Base-by-base conservation (phyloP, 2,329 filamentous ascomycete genomes). In the Paecilomyces sp. region DNA sequence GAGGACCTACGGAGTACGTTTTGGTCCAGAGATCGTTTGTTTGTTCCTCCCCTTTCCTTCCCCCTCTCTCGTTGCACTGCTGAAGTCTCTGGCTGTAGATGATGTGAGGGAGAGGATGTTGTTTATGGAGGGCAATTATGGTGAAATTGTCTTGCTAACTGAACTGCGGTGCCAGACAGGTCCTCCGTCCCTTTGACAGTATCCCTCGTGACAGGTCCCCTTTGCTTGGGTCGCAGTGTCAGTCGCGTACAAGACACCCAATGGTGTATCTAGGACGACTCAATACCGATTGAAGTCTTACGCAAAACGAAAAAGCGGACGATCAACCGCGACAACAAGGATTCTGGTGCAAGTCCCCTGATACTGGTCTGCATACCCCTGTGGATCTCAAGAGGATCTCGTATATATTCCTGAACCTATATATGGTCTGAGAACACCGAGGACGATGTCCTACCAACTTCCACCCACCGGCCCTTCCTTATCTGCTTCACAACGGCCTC, bases 381-480 rank as follows among this genome's bases (percentile, higher is more conserved):
- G 41, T 3, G 22, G 41, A 47, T 47, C 41, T 18, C 41, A 9
- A 47, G 41, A 47, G 7, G 18, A n/a, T 3, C 1, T n/a, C 25
- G 25, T 28, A 4, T 28, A 15, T 41, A n/a, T n/a, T n/a, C 36
- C 36, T 41, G 13, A 47, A 15, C n/a, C n/a, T n/a, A 47, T 33
- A 33, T 9, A 47, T 47, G 54, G 31, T 24, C 34, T n/a, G 54
- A 36, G 33, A 36, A 33, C 5, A 24, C 34, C 12, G 7, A 4
- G 58, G 60, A 64, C 54, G 61, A 77, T 77, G 75, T 74, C 78
- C 55, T 91, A 90, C 76, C 79, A 83, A 55, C 77, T 89, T 41
- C 88, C 88, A 15, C 85, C 83, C 71, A 86, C 89, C 76, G 81
- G 87, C n/a, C 88, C 88, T 58, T 85, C 85, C 66, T 89, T 90